Conservation (phyloP, 176 grass and related monocot species). For the Aegilops umbellulata region DNA sequence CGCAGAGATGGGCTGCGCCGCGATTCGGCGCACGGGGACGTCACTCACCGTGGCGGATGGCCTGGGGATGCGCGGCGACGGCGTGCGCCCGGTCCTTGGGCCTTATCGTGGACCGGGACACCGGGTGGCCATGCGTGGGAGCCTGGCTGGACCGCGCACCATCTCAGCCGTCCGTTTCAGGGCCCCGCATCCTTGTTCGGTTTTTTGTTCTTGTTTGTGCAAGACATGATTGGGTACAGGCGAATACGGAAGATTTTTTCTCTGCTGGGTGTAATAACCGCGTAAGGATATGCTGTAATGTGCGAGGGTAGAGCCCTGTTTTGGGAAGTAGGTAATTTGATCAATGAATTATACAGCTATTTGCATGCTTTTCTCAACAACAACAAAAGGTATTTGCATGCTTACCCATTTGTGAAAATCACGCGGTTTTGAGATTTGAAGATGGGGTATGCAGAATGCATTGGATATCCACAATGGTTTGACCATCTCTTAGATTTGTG, state of each 20-base stretch:
- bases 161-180: conserved; percentile 35
- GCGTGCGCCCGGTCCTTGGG: conserved; percentile 9
- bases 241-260: background rate
- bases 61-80: background rate
- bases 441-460: background rate
- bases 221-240: background rate
- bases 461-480: background rate
- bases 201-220: background rate
- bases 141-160: background rate
- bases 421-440: background rate
- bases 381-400: background rate
- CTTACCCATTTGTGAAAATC: background rate
- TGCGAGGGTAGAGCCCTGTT: background rate
- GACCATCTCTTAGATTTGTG: background rate
- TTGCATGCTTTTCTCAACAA: no score
- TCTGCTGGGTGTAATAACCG: background rate
- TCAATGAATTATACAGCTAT: background rate
- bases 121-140: background rate
- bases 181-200: background rate
- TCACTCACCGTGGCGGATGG: background rate
- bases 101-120: background rate
- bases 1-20: background rate
- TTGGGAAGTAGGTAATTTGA: background rate
- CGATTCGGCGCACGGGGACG: background rate
- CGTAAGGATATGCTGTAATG: background rate